Base-by-base conservation (phyloP, 495 filamentous ascomycete species). In the Aspergillus funiculosus region DNA sequence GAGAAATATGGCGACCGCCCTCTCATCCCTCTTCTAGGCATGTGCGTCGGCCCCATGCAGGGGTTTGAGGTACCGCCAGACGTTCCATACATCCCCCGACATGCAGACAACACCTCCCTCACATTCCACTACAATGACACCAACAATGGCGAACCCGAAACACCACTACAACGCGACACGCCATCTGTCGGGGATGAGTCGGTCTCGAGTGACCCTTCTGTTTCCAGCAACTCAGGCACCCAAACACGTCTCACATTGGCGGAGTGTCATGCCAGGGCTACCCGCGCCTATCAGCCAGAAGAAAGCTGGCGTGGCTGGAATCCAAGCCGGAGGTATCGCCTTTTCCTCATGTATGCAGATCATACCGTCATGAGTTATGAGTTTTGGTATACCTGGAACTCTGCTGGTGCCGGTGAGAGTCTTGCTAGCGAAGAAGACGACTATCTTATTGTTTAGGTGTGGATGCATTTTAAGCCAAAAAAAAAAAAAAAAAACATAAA, bases 281-380 rank as follows among this genome's bases (percentile, higher is more conserved):
- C 64, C n/a, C 50, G 45, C 1, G 52, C 48, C 34, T 64, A 71
- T 29, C 53, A 61, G 5, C 70, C 70, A 4, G 52, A 58, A 6
- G 70, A 74, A 45, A 31, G 31, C 42, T 72, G 63, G 68, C 63
- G 66, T 53, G 63, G 63, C n/a, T 62, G 52, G 48, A 62, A 60
- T 18, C 59, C 68, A 3, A 68, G 63, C 6, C 69, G 71, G 0
- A 65, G 64, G 32, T 94, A 85, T 63, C 68, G 91, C 20, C 52
- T 97, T 28, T 66, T 95, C 46, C 63, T 95, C 53, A 75, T 81
- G 21, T 97, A 85, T 64, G 69, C 72, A 51, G 79, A 95, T 62
- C 82, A 87, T 50, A 79, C 78, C 0, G 75, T 96, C 11, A 64
- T 95, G 59, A 86, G 77, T 56, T 97, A 96, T 64, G 86, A 95